phyloP scores from a whole-genome alignment of 2,329 filamentous ascomycete genomes.

The Lomentospora prolificans region DNA sequence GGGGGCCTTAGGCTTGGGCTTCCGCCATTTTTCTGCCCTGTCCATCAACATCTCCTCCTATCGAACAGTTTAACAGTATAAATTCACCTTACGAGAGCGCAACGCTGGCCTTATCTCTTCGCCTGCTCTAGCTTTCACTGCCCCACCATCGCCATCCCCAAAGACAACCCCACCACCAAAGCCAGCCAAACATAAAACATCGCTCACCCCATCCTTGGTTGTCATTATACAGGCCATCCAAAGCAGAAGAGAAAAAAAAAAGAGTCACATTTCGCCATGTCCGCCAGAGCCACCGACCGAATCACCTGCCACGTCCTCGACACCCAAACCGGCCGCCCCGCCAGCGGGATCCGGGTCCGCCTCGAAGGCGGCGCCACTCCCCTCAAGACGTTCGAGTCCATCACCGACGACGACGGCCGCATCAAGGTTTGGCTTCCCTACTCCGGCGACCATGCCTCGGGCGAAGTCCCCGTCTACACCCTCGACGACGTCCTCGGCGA shows the following conservation, averaged over 20 bases:
- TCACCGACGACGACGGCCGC: constrained; percentile 68
- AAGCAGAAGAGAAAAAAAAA: not conserved
- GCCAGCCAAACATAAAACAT: no score
- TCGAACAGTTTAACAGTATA: not conserved
- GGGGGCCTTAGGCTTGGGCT: not conserved
- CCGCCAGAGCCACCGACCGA: constrained; percentile 37
- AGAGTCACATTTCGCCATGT: constrained; percentile 5
- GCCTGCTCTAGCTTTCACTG: not conserved
- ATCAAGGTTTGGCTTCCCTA: constrained; percentile 59
- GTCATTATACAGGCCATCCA: no score
- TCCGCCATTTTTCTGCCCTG: not conserved
- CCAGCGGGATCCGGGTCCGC: constrained; percentile 53
- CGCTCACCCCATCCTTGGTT: no score
- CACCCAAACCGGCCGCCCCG: constrained; percentile 65
- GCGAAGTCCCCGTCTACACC: constrained; percentile 48
- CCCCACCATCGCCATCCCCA: not conserved
- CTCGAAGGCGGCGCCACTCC: constrained; percentile 31
- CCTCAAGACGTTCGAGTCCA: constrained; percentile 47
- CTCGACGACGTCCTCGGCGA: constrained; percentile 44
- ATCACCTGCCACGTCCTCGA: constrained; percentile 86
- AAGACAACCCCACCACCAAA: not conserved
- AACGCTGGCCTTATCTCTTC: not conserved
- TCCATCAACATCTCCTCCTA: not conserved
- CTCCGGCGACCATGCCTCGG: constrained; percentile 36
- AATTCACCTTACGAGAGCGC: not conserved